Percentiles rank a stretch among this genome's conserved stretches.
These are phyloP conservation scores for Mollisiaceae sp. DNA, from an alignment of 2,329 filamentous ascomycete genomes.

Conservation along the genomic window DNA sequence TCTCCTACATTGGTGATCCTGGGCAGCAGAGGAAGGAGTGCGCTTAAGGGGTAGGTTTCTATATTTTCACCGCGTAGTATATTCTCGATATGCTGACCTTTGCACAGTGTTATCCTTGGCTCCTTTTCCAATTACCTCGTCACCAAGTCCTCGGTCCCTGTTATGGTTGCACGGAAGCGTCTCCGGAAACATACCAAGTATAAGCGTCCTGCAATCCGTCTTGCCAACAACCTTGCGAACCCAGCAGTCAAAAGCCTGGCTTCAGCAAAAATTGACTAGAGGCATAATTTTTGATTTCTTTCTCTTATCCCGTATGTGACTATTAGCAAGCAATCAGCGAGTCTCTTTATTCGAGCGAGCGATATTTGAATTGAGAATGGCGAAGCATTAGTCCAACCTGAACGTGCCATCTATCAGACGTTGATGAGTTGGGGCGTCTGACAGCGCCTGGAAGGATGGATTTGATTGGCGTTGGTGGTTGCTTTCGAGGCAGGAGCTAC, in stretches of 20 bases:
- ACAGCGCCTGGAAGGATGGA: neutral
- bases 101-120: conserved; percentile 80
- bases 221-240: conserved; percentile 82
- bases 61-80: conserved; percentile 21
- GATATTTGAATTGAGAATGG: neutral
- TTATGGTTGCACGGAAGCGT: conserved; percentile 96
- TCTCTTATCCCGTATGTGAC: neutral
- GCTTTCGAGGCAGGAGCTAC: neutral
- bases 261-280: conserved; percentile 30
- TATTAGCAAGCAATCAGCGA: neutral
- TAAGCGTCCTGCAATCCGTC: conserved; percentile 70
- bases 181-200: conserved; percentile 86
- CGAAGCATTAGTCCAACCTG: neutral
- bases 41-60: conserved; percentile 81
- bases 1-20: conserved; percentile 92
- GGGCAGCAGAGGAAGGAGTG: conserved; percentile 87
- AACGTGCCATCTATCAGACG: neutral
- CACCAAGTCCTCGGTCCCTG: conserved; percentile 93
- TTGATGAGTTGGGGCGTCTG: neutral
- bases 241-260: conserved; percentile 46
- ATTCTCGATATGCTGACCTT: conserved; percentile 11
- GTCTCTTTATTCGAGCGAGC: neutral
- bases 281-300: neutral
- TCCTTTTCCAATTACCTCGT: conserved; percentile 98
- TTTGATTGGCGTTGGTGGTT: conserved; percentile 1